Percentiles rank a stretch among this genome's conserved stretches.
phyloP scores from a whole-genome alignment of 1,284 basidiomycete genomes.

The Ustilago bromivora region DNA sequence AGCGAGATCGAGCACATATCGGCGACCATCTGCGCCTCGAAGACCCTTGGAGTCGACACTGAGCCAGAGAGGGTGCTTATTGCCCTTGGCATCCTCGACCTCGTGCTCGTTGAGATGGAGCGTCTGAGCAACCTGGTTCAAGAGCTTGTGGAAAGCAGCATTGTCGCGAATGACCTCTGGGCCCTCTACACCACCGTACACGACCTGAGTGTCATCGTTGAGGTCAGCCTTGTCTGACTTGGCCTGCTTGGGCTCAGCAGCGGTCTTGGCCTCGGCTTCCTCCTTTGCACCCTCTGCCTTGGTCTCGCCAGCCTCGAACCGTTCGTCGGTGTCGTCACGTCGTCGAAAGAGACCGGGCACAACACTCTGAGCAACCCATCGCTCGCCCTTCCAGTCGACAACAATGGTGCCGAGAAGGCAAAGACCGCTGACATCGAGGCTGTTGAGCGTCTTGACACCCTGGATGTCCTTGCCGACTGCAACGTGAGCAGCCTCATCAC shows the following conservation, averaged over 20 bases:
- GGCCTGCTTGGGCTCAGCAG: slow-evolving; percentile 81
- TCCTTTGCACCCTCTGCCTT: slow-evolving; percentile 36
- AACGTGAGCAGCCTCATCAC: slow-evolving; percentile 74
- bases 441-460: slow-evolving; percentile 73
- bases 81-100: slow-evolving; percentile 71
- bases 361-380: slow-evolving; percentile 75
- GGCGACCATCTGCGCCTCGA: slow-evolving; percentile 73
- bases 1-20: slow-evolving; percentile 74
- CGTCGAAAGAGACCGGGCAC: slow-evolving; percentile 74
- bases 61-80: slow-evolving; percentile 72
- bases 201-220: slow-evolving; percentile 69
- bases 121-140: slow-evolving; percentile 72
- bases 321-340: slow-evolving; percentile 59
- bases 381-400: slow-evolving; percentile 74
- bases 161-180: slow-evolving; percentile 70
- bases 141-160: slow-evolving; percentile 73
- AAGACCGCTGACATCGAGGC: slow-evolving; percentile 72
- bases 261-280: slow-evolving; percentile 37
- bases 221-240: slow-evolving; percentile 73
- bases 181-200: slow-evolving; percentile 74
- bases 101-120: slow-evolving; percentile 73
- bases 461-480: slow-evolving; percentile 75
- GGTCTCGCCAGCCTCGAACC: slow-evolving; percentile 47
- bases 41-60: slow-evolving; percentile 75
- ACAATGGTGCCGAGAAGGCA: slow-evolving; percentile 71